Conservation (phyloP, 2,329 filamentous ascomycete genomes). For the Colletotrichum melonis region DNA sequence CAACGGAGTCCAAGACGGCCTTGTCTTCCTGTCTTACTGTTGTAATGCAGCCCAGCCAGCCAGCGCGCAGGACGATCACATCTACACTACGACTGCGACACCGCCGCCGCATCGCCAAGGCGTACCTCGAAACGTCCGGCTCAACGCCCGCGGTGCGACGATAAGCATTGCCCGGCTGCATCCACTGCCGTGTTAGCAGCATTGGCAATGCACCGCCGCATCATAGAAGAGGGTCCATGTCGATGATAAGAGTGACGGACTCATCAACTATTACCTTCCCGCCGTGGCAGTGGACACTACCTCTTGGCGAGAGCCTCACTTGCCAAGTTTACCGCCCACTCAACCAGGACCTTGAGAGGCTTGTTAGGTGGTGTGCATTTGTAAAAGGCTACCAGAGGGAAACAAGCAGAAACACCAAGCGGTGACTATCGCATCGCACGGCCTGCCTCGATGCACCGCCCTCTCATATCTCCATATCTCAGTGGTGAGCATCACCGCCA, state of each 20-base stretch:
- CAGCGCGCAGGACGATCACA: not conserved
- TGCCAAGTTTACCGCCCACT: not conserved
- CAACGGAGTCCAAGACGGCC: not conserved
- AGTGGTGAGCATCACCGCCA: not conserved
- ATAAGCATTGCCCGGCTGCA: constrained; percentile 25
- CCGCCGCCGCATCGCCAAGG: constrained; percentile 26
- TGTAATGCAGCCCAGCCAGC: not conserved
- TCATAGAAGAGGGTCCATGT: not conserved
- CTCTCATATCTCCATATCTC: not conserved
- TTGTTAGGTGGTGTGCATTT: not conserved
- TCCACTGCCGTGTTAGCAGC: constrained; percentile 14
- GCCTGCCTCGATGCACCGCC: not conserved
- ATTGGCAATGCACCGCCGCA: constrained; percentile 3
- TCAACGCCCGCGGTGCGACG: constrained; percentile 12
- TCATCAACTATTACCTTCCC: not conserved
- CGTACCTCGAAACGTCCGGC: constrained; percentile 21
- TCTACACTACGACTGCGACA: constrained; percentile 3
- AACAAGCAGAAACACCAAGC: constrained; percentile 1
- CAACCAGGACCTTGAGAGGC: not conserved
- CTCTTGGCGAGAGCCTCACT: constrained; percentile 31
- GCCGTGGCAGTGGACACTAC: not conserved
- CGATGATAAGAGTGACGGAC: not conserved
- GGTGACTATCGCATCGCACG: not conserved
- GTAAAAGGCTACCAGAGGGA: not conserved
- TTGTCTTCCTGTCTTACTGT: not conserved